A percentile compares a stretch with the other conserved stretches of the same genome.
These are phyloP conservation scores for Eimeria falciformis DNA, from an alignment of 169 alveolate genomes.

Conservation along the genomic window DNA sequence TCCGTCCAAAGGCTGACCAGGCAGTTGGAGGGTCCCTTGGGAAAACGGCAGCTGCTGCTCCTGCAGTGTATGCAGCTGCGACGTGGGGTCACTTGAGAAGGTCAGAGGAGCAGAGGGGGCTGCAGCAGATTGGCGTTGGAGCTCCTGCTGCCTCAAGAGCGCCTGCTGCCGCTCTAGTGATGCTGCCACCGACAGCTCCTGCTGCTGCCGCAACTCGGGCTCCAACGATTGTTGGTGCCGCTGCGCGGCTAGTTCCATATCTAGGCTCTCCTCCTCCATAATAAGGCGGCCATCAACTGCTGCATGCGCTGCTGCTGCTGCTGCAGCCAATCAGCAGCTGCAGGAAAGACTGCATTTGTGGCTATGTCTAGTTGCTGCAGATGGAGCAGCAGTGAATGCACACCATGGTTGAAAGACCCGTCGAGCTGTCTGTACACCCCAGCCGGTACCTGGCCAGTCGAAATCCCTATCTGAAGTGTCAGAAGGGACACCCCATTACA, in stretches of 20 bases:
- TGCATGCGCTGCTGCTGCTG: not conserved
- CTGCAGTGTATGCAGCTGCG: slow-evolving; percentile 42
- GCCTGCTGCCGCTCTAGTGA: too few relatives aligned
- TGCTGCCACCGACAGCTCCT: slow-evolving; percentile 19
- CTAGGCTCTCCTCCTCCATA: slow-evolving; percentile 11
- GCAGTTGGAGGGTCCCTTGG: too few relatives aligned
- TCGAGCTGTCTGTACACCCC: too few relatives aligned
- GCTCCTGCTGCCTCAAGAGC: slow-evolving; percentile 18
- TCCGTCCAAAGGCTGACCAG: too few relatives aligned
- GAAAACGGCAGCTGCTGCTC: slow-evolving; percentile 26
- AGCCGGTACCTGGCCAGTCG: too few relatives aligned
- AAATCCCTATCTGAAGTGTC: not conserved
- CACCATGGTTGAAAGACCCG: too few relatives aligned
- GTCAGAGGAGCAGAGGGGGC: not conserved
- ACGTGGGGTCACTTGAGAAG: not conserved
- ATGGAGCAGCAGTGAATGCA: not conserved
- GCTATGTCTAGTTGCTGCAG: not conserved
- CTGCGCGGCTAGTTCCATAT: slow-evolving; percentile 8
- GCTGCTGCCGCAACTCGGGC: slow-evolving; percentile 31
- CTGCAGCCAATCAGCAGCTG: slow-evolving; percentile 18
- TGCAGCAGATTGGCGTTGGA: not conserved
- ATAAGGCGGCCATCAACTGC: not conserved
- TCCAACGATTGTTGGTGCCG: not conserved
- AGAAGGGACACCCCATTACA: too few relatives aligned
- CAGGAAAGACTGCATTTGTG: slow-evolving; percentile 34